A percentile compares a stretch with the other conserved stretches of the same genome.
Evolutionary conservation across 306 rosid genomes (phyloP).

Genomic region (Citrullus mucosospermus): DNA sequence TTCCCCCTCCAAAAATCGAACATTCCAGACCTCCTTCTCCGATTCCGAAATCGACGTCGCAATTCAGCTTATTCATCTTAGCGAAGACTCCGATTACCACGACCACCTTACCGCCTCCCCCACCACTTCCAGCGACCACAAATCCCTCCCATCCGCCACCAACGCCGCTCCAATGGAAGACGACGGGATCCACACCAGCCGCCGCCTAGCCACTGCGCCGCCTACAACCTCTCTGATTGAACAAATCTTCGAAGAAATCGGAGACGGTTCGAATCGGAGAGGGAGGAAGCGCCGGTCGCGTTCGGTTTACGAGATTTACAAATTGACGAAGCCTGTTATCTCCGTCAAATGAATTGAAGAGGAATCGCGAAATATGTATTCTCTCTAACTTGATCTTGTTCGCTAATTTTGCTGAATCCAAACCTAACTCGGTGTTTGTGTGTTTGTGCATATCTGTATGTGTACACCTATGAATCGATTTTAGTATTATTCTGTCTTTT

Average conservation of each 20-base stretch:
- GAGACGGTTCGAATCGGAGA: background rate
- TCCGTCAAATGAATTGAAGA: background rate
- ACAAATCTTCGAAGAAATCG: background rate
- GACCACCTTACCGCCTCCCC: background rate
- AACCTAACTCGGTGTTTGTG: background rate
- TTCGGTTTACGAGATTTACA: constrained; percentile 8
- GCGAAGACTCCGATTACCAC: constrained; percentile 3
- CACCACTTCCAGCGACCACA: background rate
- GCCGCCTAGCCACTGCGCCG: background rate
- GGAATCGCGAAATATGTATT: background rate
- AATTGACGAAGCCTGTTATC: constrained; percentile 4
- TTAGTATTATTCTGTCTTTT: background rate
- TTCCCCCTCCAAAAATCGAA: background rate
- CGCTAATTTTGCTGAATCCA: background rate
- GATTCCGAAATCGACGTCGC: constrained; percentile 6
- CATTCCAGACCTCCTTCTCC: background rate
- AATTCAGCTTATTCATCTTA: constrained; percentile 3
- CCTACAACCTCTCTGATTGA: background rate
- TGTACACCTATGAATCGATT: background rate
- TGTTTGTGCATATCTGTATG: background rate
- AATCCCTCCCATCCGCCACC: background rate
- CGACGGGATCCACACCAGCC: background rate
- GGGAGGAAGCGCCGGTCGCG: constrained; percentile 5
- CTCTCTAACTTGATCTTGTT: background rate
- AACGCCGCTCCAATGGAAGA: background rate